These are phyloP conservation scores for Biscutella laevigata DNA, from an alignment of 441 rosid species.

Conservation along the genomic window DNA sequence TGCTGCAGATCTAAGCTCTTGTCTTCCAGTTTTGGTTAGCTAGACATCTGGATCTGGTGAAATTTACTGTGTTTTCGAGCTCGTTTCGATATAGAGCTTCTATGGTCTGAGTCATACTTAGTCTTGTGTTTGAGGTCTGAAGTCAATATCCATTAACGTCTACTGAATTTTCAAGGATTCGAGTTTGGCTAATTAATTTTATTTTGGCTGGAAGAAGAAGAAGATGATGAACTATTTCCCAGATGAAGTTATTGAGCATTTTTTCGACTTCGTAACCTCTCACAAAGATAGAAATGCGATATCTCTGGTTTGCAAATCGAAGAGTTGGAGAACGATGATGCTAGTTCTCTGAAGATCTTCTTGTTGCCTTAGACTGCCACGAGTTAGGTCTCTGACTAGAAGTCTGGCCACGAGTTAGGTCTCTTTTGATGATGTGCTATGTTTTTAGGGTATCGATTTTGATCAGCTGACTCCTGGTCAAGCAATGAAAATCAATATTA, in stretches of 20 bases:
- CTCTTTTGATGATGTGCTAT: too few species aligned
- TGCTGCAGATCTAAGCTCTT: conserved; percentile 10
- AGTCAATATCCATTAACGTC: neutral
- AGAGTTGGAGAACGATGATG: too few species aligned
- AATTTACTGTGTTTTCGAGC: neutral
- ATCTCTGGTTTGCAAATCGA: conserved; percentile 76
- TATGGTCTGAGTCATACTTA: neutral
- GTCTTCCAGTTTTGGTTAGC: neutral
- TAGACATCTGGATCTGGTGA: neutral
- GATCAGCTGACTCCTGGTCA: too few species aligned
- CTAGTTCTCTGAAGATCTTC: too few species aligned
- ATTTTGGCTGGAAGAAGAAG: too few species aligned
- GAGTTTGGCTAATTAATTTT: too few species aligned
- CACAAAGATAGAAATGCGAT: conserved; percentile 68
- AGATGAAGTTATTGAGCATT: conserved; percentile 80
- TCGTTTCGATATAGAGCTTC: neutral
- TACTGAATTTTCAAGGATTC: neutral
- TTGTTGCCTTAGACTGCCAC: too few species aligned
- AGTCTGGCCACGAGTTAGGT: too few species aligned
- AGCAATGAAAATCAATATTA: too few species aligned
- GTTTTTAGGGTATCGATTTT: too few species aligned
- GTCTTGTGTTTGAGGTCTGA: neutral
- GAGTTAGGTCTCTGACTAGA: too few species aligned
- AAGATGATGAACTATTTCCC: conserved; percentile 97
- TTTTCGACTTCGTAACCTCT: conserved; percentile 59